Evolutionary conservation across 2,329 filamentous ascomycete species (phyloP).

Genomic region (Stylonectria norvegica): DNA sequence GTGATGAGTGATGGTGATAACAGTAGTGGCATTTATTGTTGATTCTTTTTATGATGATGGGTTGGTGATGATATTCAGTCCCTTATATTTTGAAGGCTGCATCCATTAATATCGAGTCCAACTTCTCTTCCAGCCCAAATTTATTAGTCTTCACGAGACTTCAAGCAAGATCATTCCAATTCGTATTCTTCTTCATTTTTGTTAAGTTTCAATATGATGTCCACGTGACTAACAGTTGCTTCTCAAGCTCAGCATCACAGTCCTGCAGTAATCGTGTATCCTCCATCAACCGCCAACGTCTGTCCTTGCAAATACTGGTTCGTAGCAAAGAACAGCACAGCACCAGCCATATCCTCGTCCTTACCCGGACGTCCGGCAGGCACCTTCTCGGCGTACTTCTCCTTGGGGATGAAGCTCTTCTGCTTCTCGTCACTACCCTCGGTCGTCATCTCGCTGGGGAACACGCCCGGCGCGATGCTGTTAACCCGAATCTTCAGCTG

Average conservation of each 20-base stretch:
- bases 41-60: not conserved
- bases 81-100: too few relatives aligned
- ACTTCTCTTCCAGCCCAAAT: too few relatives aligned
- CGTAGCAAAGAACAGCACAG: slow-evolving; percentile 54
- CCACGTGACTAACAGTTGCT: too few relatives aligned
- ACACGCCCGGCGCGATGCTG: slow-evolving; percentile 69
- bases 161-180: too few relatives aligned
- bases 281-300: slow-evolving; percentile 43
- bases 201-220: too few relatives aligned
- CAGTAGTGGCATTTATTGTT: too few relatives aligned
- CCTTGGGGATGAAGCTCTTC: slow-evolving; percentile 57
- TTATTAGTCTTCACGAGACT: too few relatives aligned
- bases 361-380: slow-evolving; percentile 65
- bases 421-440: slow-evolving; percentile 43
- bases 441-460: slow-evolving; percentile 70
- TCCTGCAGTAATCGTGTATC: slow-evolving; percentile 40
- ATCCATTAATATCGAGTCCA: too few relatives aligned
- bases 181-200: too few relatives aligned
- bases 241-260: too few relatives aligned
- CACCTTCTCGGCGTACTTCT: slow-evolving; percentile 57
- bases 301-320: slow-evolving; percentile 46
- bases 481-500: slow-evolving; percentile 65
- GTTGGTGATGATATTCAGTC: too few relatives aligned
- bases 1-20: too few relatives aligned
- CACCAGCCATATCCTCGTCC: slow-evolving; percentile 66